A percentile compares a stretch with the other conserved stretches of the same genome.
Evolutionary conservation across 1,284 basidiomycete species (phyloP).

Genomic region (Pholiota adiposa): DNA sequence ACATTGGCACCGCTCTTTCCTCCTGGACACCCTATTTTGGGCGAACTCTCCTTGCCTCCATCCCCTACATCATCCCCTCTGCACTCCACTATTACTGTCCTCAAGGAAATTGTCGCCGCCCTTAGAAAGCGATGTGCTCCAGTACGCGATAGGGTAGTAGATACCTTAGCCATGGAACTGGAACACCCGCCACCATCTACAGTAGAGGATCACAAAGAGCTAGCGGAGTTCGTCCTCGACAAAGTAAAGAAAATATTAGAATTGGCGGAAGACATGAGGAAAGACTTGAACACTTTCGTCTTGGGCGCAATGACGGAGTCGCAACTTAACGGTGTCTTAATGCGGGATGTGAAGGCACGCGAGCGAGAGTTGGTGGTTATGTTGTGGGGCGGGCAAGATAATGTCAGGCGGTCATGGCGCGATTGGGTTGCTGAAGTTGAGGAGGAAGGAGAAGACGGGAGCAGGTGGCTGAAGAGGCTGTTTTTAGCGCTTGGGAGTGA

Average conservation of each 20-base stretch:
- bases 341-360: conserved; percentile 51
- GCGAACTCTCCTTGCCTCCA: conserved; percentile 55
- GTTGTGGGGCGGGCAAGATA: conserved; percentile 49
- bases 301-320: conserved; percentile 64
- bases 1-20: conserved; percentile 60
- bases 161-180: conserved; percentile 45
- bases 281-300: conserved; percentile 64
- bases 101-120: conserved; percentile 52
- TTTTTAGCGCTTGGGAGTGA: conserved; percentile 32
- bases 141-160: conserved; percentile 57
- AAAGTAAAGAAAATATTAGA: conserved; percentile 50
- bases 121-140: conserved; percentile 69
- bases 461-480: conserved; percentile 27
- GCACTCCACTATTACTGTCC: conserved; percentile 52
- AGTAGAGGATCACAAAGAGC: conserved; percentile 16
- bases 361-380: conserved; percentile 57
- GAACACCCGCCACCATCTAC: conserved; percentile 33
- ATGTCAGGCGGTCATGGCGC: conserved; percentile 40
- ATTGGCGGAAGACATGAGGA: conserved; percentile 62
- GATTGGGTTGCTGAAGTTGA: conserved; percentile 37
- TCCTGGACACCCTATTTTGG: conserved; percentile 47
- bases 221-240: conserved; percentile 48
- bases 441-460: conserved; percentile 12
- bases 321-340: conserved; percentile 52
- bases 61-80: conserved; percentile 70